Conservation (phyloP, 148 eudicot species). For the Cornus florida region DNA sequence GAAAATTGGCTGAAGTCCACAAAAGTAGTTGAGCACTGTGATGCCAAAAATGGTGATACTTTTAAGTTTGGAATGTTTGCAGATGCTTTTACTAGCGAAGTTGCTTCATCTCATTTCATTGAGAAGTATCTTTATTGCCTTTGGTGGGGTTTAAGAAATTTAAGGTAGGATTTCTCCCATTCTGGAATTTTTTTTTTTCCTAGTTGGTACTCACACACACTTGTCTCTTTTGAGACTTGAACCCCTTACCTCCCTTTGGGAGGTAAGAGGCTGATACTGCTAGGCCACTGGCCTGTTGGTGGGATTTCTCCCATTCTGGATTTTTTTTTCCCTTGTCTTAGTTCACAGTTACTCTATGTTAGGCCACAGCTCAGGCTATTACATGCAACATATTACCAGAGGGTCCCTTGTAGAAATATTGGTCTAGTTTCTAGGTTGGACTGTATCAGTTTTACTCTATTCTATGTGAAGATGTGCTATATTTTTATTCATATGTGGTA, state of each 20-base stretch:
- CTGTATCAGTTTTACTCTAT: background rate
- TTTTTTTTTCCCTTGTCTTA: background rate
- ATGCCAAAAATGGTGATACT: conserved; percentile 57
- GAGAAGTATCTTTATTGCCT: conserved; percentile 81
- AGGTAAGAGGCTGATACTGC: too few relatives aligned
- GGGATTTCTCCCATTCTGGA: conserved; percentile 2
- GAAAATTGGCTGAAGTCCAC: conserved; percentile 65
- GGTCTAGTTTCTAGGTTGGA: background rate
- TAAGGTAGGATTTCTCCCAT: conserved; percentile 47
- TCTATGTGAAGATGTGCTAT: background rate
- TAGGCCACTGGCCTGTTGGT: too few relatives aligned
- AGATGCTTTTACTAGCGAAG: conserved; percentile 71
- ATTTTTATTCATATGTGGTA: background rate
- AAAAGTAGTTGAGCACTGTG: conserved; percentile 39
- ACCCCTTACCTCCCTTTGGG: too few relatives aligned
- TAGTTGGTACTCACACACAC: too few relatives aligned
- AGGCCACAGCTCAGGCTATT: background rate
- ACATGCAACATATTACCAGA: background rate
- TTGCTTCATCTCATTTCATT: conserved; percentile 62
- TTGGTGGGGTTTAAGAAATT: conserved; percentile 85
- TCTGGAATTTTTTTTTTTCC: background rate
- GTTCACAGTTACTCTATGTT: background rate
- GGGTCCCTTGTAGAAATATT: background rate
- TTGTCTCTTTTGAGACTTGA: too few relatives aligned
- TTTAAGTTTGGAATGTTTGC: conserved; percentile 89